These are phyloP conservation scores for Tuber microsphaerosporum DNA, from an alignment of 495 filamentous ascomycete genomes.

Conservation along the genomic window DNA sequence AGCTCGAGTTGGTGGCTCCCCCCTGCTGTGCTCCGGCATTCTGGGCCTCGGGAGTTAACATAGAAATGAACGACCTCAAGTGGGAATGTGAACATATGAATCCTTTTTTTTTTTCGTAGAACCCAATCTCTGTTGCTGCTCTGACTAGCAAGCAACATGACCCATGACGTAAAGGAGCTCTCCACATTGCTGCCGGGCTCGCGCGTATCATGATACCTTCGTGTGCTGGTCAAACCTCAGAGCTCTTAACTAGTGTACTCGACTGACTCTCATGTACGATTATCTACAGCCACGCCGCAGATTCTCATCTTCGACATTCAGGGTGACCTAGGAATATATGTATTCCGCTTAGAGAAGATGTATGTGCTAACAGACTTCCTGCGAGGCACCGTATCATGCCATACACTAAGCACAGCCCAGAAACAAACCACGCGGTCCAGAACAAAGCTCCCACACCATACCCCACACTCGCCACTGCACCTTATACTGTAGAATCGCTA, in stretches of 20 bases:
- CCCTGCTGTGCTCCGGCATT: background rate
- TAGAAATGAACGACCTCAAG: background rate
- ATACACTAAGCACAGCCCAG: background rate
- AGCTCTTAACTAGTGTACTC: background rate
- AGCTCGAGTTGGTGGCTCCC: background rate
- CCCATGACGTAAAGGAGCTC: background rate
- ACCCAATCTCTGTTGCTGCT: background rate
- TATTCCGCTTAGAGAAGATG: background rate
- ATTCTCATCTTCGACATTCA: background rate
- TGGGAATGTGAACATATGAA: background rate
- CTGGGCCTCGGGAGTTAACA: background rate
- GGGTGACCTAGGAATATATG: background rate
- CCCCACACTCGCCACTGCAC: background rate
- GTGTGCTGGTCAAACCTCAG: background rate
- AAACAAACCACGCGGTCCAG: background rate
- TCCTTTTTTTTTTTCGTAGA: background rate
- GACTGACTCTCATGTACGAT: background rate
- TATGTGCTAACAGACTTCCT: background rate
- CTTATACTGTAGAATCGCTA: background rate
- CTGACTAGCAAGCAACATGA: background rate
- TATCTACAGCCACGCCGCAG: background rate
- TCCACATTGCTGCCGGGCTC: background rate
- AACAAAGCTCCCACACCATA: background rate
- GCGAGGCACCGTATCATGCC: background rate
- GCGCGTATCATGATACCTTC: background rate